Conservation (phyloP, 768 basidiomycete species). For the Auricularia sp. region DNA sequence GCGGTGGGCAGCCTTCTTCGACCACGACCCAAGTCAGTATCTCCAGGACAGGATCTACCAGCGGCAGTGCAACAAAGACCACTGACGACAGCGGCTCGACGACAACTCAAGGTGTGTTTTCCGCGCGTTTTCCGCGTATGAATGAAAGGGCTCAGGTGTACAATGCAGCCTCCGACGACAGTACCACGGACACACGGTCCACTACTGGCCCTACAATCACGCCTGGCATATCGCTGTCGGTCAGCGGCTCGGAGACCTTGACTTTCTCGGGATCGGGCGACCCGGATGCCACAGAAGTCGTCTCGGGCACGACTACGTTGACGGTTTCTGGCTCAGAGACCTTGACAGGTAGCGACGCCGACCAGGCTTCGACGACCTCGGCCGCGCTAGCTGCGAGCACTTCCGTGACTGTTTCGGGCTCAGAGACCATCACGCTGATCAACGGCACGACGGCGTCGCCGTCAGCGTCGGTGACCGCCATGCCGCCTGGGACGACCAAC, state of each 20-base stretch:
- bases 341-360: not conserved
- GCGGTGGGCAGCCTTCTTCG: not conserved
- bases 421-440: not conserved
- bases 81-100: not conserved
- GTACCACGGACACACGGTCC: not conserved
- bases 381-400: not conserved
- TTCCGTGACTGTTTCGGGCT: not conserved
- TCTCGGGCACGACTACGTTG: not conserved
- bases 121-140: not conserved
- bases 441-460: not conserved
- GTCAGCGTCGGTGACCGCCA: not conserved
- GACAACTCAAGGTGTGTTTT: not conserved
- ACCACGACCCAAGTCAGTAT: not conserved
- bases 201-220: not conserved
- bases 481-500: not conserved
- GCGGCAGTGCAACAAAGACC: not conserved
- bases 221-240: not conserved
- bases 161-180: too few species aligned
- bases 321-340: not conserved
- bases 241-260: not conserved
- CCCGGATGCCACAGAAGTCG: not conserved
- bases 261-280: not conserved
- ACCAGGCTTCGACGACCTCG: not conserved
- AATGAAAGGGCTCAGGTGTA: not conserved
- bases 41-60: not conserved